Evolutionary conservation across 2,329 filamentous ascomycete genomes (phyloP), one percentile per base, ranked within the genome.

Genomic region (Trichophyton equinum): DNA sequence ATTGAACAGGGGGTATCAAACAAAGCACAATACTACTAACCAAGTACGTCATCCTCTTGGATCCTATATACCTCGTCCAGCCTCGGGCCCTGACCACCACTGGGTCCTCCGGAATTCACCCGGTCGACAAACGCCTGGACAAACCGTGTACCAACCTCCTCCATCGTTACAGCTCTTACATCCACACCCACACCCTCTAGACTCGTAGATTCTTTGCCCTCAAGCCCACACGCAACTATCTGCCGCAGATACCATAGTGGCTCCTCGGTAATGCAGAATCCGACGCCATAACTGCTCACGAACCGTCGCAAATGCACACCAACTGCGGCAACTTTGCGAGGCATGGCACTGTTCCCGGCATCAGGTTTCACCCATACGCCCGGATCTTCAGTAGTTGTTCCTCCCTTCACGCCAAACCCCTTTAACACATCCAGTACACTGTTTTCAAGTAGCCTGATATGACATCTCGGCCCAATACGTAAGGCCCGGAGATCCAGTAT

Each of bases 281-380:
- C 91, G 38, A 95, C 80, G 5, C 94, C 94, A 72, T 95, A 87
- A 63, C 86, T 89, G 25, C 86, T 91, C 42, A 97, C 81, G 73
- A 95, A 85, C 53, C 92, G 79, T 13, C 91, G 79, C 64, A 96
- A 81, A 75, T 97, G 91, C n/a, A 99, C 89, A 0, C 94, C 94
- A 47, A 97, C 77, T 0, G 91, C 91, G 0, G 90, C 89, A 66
- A 99, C 91, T 78, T 97, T 99, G 67, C 81, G 78, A 61, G 60
- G 51, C 6, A 56, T 15, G 22, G 20, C 51, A 51, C 33, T 42
- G 38, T 59, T 40, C 30, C 33, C 44, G 51, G 38, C 22, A 6
- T 11, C 25, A 18, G 30, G 65, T 62, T 61, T 64, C 62, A 86
- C 79, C 91, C 91, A 96, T 15, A 96, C 89, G 0, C 92, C 92